Evolutionary conservation across 306 rosid species (phyloP).

Genomic region (Corylus americana): DNA sequence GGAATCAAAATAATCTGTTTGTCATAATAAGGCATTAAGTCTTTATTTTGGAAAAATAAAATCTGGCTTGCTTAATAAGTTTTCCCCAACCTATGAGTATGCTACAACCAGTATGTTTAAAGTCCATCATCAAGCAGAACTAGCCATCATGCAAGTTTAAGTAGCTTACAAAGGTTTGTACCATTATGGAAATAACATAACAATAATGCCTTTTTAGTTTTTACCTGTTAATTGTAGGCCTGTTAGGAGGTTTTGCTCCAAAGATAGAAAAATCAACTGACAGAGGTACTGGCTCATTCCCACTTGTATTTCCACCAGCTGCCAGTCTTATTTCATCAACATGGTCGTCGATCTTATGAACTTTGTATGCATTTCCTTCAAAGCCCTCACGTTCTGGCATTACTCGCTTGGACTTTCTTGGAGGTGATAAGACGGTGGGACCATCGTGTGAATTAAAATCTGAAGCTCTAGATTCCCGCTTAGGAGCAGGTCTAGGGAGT

Average conservation of each 20-base stretch:
- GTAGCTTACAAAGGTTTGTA: conserved; percentile 6
- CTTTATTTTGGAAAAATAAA: too few relatives aligned
- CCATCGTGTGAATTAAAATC: conserved; percentile 67
- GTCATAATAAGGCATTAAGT: too few relatives aligned
- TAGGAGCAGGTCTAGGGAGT: conserved; percentile 96
- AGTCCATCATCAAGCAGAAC: conserved; percentile 29
- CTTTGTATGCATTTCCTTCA: conserved; percentile 60
- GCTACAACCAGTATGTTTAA: not conserved
- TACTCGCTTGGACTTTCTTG: conserved; percentile 92
- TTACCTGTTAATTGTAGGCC: conserved; percentile 97
- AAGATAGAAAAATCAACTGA: conserved; percentile 90
- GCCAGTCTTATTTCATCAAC: conserved; percentile 47
- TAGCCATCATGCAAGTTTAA: not conserved
- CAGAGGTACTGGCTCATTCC: conserved; percentile 65
- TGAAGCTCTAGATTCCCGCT: conserved; percentile 60
- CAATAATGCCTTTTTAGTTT: conserved; percentile 25
- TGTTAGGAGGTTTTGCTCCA: conserved; percentile 85
- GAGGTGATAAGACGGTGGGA: conserved; percentile 91
- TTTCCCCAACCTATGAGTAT: too few relatives aligned
- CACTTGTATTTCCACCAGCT: conserved; percentile 64
- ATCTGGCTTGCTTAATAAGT: too few relatives aligned
- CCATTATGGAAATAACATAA: conserved; percentile 20
- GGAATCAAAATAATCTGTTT: too few relatives aligned
- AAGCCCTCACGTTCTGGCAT: conserved; percentile 79
- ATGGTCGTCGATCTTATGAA: conserved; percentile 55